phyloP scores from a whole-genome alignment of 139 green algal species.

The Picochlorum sp. region DNA sequence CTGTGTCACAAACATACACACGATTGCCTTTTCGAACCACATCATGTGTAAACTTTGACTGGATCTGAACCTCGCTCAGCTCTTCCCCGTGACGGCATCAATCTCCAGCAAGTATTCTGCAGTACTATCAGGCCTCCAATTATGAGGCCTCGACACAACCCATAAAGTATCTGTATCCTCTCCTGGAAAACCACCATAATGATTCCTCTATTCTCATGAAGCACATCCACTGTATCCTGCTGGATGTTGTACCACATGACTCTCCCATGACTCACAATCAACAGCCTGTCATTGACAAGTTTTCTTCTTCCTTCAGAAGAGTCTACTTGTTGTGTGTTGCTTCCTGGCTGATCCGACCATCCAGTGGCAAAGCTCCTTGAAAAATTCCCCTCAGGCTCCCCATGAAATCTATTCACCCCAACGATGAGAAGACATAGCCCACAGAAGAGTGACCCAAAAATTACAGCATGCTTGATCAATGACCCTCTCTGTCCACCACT shows the following conservation, averaged over 20 bases:
- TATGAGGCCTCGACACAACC: conserved; percentile 60
- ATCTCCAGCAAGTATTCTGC: conserved; percentile 57
- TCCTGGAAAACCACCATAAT: conserved; percentile 61
- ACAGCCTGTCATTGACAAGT: too few species aligned
- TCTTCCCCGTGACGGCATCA: conserved; percentile 39
- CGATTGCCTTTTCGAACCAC: conserved; percentile 36
- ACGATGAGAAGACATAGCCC: too few species aligned
- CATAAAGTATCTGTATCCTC: conserved; percentile 35
- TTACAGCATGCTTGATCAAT: too few species aligned
- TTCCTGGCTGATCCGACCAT: too few species aligned
- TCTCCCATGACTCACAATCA: conserved; percentile 38
- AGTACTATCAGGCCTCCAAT: conserved; percentile 48
- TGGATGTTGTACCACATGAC: conserved; percentile 58
- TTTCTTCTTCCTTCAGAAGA: too few species aligned
- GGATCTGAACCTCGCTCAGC: conserved; percentile 23
- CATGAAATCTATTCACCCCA: too few species aligned
- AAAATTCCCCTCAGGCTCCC: too few species aligned
- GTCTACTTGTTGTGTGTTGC: too few species aligned
- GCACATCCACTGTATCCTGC: conserved; percentile 29
- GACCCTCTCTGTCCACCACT: too few species aligned
- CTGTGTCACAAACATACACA: conserved; percentile 60
- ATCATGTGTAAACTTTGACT: conserved; percentile 61
- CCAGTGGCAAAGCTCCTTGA: too few species aligned
- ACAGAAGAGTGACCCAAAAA: too few species aligned
- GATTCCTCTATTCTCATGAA: conserved; percentile 63